Evolutionary conservation across 1,284 basidiomycete species (phyloP).

Genomic region (Fomitopsis schrenkii): DNA sequence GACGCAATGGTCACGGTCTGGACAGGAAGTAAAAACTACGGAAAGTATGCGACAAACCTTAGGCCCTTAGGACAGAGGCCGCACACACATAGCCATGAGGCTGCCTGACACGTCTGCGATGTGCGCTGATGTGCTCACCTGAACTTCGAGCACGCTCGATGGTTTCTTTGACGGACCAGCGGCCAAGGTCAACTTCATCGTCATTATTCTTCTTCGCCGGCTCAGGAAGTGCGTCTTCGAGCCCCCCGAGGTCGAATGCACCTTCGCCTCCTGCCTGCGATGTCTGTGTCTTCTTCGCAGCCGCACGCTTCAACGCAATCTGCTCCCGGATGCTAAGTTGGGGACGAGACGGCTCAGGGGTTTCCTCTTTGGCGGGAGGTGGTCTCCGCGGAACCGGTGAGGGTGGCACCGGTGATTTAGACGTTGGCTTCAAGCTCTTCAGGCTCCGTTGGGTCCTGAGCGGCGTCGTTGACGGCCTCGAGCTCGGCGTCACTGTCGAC

Average conservation of each 20-base stretch:
- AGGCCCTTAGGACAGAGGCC: too few relatives aligned
- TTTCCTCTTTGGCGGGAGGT: constrained; percentile 20
- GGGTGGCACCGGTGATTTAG: constrained; percentile 8
- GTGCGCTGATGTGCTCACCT: constrained; percentile 41
- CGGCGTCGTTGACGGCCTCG: constrained; percentile 14
- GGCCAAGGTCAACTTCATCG: constrained; percentile 54
- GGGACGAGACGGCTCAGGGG: constrained; percentile 27
- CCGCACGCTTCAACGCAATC: constrained; percentile 70
- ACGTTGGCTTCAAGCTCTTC: constrained; percentile 11
- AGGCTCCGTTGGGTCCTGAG: constrained; percentile 16
- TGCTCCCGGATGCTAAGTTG: constrained; percentile 62
- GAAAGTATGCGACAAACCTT: too few relatives aligned
- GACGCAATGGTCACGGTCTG: background rate
- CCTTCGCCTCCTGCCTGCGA: constrained; percentile 17
- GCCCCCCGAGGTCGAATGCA: constrained; percentile 26
- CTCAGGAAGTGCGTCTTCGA: constrained; percentile 46
- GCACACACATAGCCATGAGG: background rate
- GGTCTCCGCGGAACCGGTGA: constrained; percentile 12
- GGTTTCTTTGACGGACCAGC: constrained; percentile 66
- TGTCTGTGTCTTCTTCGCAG: constrained; percentile 56
- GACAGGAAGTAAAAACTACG: background rate
- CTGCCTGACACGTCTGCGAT: constrained; percentile 16
- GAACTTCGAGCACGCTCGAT: constrained; percentile 73
- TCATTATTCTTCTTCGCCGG: constrained; percentile 33
- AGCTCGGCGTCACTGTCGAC: constrained; percentile 6